Conservation (phyloP, 176 grass and related monocot genomes). For the Calamus simplicifolius region DNA sequence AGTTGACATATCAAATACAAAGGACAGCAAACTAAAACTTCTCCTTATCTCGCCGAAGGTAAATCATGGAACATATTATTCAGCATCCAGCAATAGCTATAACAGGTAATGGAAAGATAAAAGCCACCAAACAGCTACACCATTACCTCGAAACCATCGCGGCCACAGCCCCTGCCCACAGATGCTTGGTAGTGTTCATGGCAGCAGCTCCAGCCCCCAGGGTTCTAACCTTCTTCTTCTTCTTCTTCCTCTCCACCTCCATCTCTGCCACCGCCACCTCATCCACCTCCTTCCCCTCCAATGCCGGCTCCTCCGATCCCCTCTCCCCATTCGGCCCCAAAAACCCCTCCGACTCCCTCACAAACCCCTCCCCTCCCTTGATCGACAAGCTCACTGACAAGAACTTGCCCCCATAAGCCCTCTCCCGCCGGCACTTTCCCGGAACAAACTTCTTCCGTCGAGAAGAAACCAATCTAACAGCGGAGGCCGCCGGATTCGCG, state of each 20-base stretch:
- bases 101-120: no score
- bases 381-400: conserved; percentile 75
- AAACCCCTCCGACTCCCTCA: conserved; percentile 37
- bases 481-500: conserved; percentile 19
- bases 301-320: conserved; percentile 20
- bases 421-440: conserved; percentile 2
- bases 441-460: background rate
- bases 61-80: no score
- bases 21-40: no score
- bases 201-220: conserved; percentile 39
- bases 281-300: conserved; percentile 36
- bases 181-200: conserved; percentile 80
- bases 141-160: conserved; percentile 89
- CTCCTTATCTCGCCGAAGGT: no score
- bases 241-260: conserved; percentile 6
- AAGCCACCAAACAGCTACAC: background rate
- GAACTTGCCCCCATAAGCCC: conserved; percentile 24
- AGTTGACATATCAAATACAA: no score
- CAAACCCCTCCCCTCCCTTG: conserved; percentile 53
- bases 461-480: conserved; percentile 2
- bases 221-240: conserved; percentile 21
- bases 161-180: conserved; percentile 84
- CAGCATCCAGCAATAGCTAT: no score
- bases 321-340: conserved; percentile 45
- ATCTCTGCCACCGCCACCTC: conserved; percentile 15